Conservation (phyloP, 805 yeast genomes). For the Starmerella sp. region DNA sequence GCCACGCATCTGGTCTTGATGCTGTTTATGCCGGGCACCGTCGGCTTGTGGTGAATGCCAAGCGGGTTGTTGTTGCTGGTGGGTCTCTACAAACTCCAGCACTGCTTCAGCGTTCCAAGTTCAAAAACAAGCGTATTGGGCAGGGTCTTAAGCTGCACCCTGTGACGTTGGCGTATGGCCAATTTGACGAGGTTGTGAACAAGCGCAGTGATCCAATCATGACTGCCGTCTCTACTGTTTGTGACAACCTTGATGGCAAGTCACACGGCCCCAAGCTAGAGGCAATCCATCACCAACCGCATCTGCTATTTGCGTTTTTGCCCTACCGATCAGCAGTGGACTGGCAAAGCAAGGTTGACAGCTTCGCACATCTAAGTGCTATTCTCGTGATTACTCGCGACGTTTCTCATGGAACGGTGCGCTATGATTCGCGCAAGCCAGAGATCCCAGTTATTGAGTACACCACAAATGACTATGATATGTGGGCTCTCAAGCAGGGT, state of each 20-base stretch:
- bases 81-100: constrained; percentile 43
- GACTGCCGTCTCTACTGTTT: constrained; percentile 39
- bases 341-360: constrained; percentile 29
- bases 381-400: constrained; percentile 41
- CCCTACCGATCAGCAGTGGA: constrained; percentile 37
- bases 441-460: constrained; percentile 32
- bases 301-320: constrained; percentile 29
- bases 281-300: constrained; percentile 39
- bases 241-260: constrained; percentile 41
- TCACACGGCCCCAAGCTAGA: constrained; percentile 46
- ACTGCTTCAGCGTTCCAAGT: constrained; percentile 39
- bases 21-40: constrained; percentile 28
- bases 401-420: constrained; percentile 28
- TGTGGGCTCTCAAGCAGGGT: constrained; percentile 33
- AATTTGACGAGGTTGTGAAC: constrained; percentile 33
- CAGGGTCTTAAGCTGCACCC: constrained; percentile 44
- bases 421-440: constrained; percentile 30
- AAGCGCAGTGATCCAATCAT: constrained; percentile 37
- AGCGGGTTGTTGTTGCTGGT: constrained; percentile 36
- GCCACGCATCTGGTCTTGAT: constrained; percentile 37
- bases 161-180: constrained; percentile 34
- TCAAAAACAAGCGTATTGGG: constrained; percentile 42
- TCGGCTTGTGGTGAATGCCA: constrained; percentile 32
- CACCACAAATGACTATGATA: constrained; percentile 33
- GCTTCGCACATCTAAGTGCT: constrained; percentile 33